Evolutionary conservation across 768 basidiomycete genomes (phyloP), one percentile per base, ranked within the genome.

Genomic region (Podaxis carcinomalis): DNA sequence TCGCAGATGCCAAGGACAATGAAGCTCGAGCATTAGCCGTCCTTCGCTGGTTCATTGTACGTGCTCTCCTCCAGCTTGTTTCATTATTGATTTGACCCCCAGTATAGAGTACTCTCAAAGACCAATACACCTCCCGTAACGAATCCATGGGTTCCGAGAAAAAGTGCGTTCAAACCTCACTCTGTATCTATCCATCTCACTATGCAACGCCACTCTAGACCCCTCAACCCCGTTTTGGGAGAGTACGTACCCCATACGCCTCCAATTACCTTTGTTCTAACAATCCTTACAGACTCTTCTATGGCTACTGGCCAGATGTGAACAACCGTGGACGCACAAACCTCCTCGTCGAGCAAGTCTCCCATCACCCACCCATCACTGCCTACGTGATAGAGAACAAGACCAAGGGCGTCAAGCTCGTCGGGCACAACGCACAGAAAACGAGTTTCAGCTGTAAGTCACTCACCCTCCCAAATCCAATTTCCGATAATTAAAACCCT

Each of bases 371-470:
- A 1, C 89, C 91, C 6, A 88, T 92, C 67, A 92, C 92, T 46
- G 92, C 88, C 23, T 96, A 95, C 74, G 81, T 85, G 72, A 92
- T 98, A 66, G 84, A 87, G 75, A 98, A 98, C 78, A 74, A 83
- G 56, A 68, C 78, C 28, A 92, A 92, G 69, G 89, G 91, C 1
- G 70, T 98, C 57, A 75, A 82, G 51, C 82, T 95, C 55, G 83
- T 84, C 32, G 96, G 96, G 13, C 93, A 95, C 72, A 93, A 86
- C 68, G 96, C 93, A 6, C 95, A 98, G 77, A 96, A 97, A 83
- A 98, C 96, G 16, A 87, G 84, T 59, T 98, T 98, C 78, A 90
- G 87, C 59, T 84, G 89, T 86, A 66, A 55, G 78, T 36, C 6
- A 5, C 2, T 74, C 27, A 13, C 39, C 27, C 21, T 39, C 42